Evolutionary conservation across 768 basidiomycete genomes (phyloP).

Genomic region (Trametes meyenii): DNA sequence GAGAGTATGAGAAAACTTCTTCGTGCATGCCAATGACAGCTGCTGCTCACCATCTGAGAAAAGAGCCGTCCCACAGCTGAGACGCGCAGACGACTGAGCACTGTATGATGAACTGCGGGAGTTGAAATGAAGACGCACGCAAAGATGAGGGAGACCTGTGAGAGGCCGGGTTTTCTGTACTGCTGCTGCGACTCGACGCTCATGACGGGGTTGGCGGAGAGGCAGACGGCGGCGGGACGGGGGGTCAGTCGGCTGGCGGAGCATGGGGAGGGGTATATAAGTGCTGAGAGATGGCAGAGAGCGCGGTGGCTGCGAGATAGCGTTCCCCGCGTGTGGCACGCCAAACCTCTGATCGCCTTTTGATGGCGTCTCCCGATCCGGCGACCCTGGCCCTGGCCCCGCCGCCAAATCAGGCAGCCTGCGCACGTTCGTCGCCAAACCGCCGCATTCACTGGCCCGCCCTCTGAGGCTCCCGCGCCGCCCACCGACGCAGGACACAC

Average conservation of each 20-base stretch:
- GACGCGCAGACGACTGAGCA: slow-evolving; percentile 3
- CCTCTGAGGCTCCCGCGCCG: background rate
- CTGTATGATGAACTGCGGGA: background rate
- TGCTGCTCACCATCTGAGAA: slow-evolving; percentile 74
- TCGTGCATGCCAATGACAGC: background rate
- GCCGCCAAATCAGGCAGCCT: slow-evolving; percentile 3
- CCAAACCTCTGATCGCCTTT: slow-evolving; percentile 9
- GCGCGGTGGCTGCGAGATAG: background rate
- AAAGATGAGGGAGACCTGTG: slow-evolving; percentile 80
- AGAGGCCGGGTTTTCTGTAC: slow-evolving; percentile 31
- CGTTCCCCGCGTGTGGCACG: slow-evolving; percentile 14
- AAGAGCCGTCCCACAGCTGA: slow-evolving; percentile 82
- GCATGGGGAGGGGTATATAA: slow-evolving; percentile 17
- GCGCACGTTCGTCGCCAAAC: slow-evolving; percentile 22
- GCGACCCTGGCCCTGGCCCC: slow-evolving; percentile 2
- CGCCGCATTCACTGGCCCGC: background rate
- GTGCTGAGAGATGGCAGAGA: background rate
- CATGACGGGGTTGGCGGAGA: slow-evolving; percentile 3
- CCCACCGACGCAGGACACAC: background rate
- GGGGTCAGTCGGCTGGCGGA: slow-evolving; percentile 1
- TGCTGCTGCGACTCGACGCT: slow-evolving; percentile 13
- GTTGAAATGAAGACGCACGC: slow-evolving; percentile 53
- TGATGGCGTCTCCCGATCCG: slow-evolving; percentile 19
- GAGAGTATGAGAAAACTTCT: background rate
- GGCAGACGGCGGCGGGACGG: slow-evolving; percentile 9